Evolutionary conservation across 2,329 filamentous ascomycete species (phyloP), one percentile per base, ranked within the genome.

Genomic region (Fusarium palustre): DNA sequence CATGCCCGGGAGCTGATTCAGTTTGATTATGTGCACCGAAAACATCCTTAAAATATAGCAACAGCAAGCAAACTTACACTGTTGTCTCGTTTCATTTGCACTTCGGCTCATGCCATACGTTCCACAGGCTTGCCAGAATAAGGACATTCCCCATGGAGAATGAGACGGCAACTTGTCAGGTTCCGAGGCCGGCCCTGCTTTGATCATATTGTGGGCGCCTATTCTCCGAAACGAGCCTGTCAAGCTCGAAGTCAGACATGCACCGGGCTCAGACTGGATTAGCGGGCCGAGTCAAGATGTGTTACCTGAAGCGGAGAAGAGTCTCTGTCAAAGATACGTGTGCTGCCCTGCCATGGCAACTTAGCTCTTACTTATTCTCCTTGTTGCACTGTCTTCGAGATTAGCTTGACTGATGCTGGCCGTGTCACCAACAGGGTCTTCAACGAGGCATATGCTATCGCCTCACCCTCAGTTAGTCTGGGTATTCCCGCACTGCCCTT

Each of bases 241-340:
- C 69, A 67, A 62, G 61, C 68, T 75, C 72, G 72, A 74, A 74
- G 68, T 73, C 71, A 70, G 73, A 74, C 73, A 71, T 70, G 56
- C 64, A 64, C 64, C 59, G 64, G 65, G 61, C 65, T 59, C 55
- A 63, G 65, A 58, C 65, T 69, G 68, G 59, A 65, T 62, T 67
- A 55, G 68, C 73, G 71, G 73, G 69, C 73, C 73, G 73, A 75
- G 73, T 74, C 73, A 71, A 69, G 58, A 57, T 62, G 71, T 72
- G 53, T 68, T 66, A 72, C 71, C 41, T 38, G 48, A 58, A 34
- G 25, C 55, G 59, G 57, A 63, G 36, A 61, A 53, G 36, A 30
- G 45, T 53, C 63, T 47, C 45, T 59, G 64, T 57, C 59, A 66
- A 57, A 54, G 59, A 59, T 45, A 42, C 34, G 31, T 68, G 68